phyloP scores from a whole-genome alignment of 768 basidiomycete genomes.

The Mycena floridula region DNA sequence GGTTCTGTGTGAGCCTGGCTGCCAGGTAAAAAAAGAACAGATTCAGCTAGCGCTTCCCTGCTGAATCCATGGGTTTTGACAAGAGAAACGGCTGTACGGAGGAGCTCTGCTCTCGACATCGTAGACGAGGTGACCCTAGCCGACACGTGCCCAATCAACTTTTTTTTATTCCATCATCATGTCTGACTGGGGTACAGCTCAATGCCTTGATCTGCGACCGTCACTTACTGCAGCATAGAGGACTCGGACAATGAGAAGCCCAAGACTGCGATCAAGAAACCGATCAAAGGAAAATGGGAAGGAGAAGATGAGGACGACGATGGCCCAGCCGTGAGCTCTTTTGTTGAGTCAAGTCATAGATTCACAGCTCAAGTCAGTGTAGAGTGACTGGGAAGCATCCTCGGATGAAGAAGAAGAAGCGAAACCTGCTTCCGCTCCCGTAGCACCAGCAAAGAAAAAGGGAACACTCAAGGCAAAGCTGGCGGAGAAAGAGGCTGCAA shows the following conservation, averaged over 20 bases:
- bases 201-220: conserved; percentile 1
- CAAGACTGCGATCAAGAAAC: conserved; percentile 28
- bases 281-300: conserved; percentile 64
- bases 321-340: conserved; percentile 60
- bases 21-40: conserved; percentile 49
- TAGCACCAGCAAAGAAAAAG: conserved; percentile 83
- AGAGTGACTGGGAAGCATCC: conserved; percentile 96
- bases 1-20: conserved; percentile 46
- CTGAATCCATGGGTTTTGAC: conserved; percentile 70
- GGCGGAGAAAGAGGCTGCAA: conserved; percentile 84
- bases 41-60: conserved; percentile 57
- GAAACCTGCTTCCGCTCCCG: conserved; percentile 35
- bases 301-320: conserved; percentile 89
- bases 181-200: conserved; percentile 42
- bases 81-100: conserved; percentile 60
- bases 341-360: conserved; percentile 5
- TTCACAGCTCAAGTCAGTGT: conserved; percentile 7
- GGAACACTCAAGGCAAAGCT: conserved; percentile 87
- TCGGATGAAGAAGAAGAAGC: conserved; percentile 65
- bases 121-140: background rate
- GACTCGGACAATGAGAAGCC: conserved; percentile 21
- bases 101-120: conserved; percentile 30
- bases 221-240: background rate
- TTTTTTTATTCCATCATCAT: conserved; percentile 11
- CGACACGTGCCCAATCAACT: background rate